A percentile compares a stretch with the other conserved stretches of the same genome.
phyloP scores from a whole-genome alignment of 768 basidiomycete genomes.

The Boletus rubescentipes region DNA sequence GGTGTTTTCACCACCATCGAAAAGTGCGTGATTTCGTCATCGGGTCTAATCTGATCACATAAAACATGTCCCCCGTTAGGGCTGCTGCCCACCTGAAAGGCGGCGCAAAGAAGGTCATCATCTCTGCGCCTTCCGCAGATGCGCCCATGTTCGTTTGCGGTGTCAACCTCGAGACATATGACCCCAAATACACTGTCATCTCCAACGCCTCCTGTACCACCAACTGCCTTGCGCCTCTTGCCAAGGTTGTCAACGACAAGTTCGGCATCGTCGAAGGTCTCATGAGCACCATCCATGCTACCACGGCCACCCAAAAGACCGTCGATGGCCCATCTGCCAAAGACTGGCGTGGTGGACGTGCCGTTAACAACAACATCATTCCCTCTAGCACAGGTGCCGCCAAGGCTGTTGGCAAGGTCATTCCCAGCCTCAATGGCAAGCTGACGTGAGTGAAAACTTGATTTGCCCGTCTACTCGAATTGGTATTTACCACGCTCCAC shows the following conservation, averaged over 20 bases:
- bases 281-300: constrained; percentile 98
- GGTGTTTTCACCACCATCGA: constrained; percentile 98
- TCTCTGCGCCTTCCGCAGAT: constrained; percentile 97
- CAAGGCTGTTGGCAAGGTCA: constrained; percentile 99
- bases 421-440: constrained; percentile 94
- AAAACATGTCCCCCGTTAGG: constrained; percentile 37
- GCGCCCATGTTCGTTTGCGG: constrained; percentile 94
- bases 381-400: constrained; percentile 98
- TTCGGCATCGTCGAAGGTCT: constrained; percentile 95
- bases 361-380: constrained; percentile 97
- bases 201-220: constrained; percentile 99
- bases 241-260: constrained; percentile 97
- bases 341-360: constrained; percentile 97
- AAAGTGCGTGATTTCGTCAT: constrained; percentile 48
- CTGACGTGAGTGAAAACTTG: constrained; percentile 66
- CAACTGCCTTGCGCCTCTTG: constrained; percentile 99
- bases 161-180: constrained; percentile 94
- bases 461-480: not conserved
- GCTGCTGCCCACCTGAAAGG: constrained; percentile 94
- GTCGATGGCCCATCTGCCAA: constrained; percentile 93
- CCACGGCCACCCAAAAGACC: constrained; percentile 94
- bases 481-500: not conserved
- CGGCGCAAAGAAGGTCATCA: constrained; percentile 99
- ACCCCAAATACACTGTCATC: constrained; percentile 87
- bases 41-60: not conserved